These are phyloP conservation scores for Phoma sp. DNA, from an alignment of 2,329 filamentous ascomycete species.

Conservation along the genomic window DNA sequence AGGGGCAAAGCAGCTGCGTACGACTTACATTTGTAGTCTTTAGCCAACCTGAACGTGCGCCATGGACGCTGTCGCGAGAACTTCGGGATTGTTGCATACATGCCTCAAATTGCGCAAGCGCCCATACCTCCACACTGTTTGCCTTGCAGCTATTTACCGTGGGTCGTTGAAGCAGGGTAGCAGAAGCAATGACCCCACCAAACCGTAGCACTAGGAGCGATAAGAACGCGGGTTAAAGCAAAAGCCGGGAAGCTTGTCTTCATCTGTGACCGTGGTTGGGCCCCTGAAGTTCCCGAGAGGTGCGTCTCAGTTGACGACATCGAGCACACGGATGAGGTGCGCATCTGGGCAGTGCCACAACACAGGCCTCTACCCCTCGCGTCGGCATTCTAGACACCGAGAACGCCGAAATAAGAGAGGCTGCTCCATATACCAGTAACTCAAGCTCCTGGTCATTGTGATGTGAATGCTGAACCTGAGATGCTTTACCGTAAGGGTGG, in stretches of 20 bases:
- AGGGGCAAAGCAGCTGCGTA: not conserved
- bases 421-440: too few species aligned
- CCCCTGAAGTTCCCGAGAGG: not conserved
- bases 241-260: not conserved
- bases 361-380: not conserved
- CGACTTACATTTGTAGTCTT: conserved; percentile 11
- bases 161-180: not conserved
- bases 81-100: conserved; percentile 17
- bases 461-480: too few species aligned
- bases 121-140: not conserved
- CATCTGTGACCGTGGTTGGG: conserved; percentile 4
- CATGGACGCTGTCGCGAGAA: not conserved
- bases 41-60: not conserved
- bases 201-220: conserved; percentile 1
- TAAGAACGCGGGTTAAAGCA: not conserved
- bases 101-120: conserved; percentile 21
- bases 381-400: not conserved
- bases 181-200: not conserved
- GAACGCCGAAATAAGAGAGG: not conserved
- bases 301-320: conserved; percentile 16
- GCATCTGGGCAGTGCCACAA: not conserved
- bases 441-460: too few species aligned
- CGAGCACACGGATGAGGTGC: conserved; percentile 15
- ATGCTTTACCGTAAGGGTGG: too few species aligned
- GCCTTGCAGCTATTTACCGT: not conserved